Percentiles rank a stretch among this genome's conserved stretches.
phyloP scores from a whole-genome alignment of 352 stramenopile species.

The Phytophthora cryptogea region DNA sequence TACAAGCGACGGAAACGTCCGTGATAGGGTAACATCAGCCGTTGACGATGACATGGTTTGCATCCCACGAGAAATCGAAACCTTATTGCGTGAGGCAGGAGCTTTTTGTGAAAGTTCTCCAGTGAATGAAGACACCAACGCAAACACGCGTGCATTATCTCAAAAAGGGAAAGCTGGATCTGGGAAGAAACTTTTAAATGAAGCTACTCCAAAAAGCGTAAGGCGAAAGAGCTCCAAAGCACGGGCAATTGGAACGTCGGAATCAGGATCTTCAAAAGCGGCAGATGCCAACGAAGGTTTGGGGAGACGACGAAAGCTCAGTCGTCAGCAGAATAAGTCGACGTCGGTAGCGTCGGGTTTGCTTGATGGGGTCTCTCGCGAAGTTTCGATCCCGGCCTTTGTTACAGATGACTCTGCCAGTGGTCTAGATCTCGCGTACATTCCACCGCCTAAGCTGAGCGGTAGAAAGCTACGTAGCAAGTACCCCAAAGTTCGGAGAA shows the following conservation, averaged over 20 bases:
- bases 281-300: slow-evolving; percentile 18
- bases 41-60: slow-evolving; percentile 44
- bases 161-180: slow-evolving; percentile 25
- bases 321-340: slow-evolving; percentile 25
- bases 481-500: slow-evolving; percentile 27
- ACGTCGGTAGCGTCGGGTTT: slow-evolving; percentile 12
- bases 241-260: slow-evolving; percentile 14
- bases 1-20: slow-evolving; percentile 36
- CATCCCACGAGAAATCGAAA: slow-evolving; percentile 43
- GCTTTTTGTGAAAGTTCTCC: slow-evolving; percentile 13
- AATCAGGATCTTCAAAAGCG: slow-evolving; percentile 20
- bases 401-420: slow-evolving; percentile 9
- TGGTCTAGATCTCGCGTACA: slow-evolving; percentile 19
- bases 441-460: slow-evolving; percentile 35
- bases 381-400: slow-evolving; percentile 15
- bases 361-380: slow-evolving; percentile 10
- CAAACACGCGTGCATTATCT: slow-evolving; percentile 17
- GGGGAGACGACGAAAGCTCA: slow-evolving; percentile 21
- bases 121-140: slow-evolving; percentile 14
- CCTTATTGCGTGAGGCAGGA: slow-evolving; percentile 41
- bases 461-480: slow-evolving; percentile 45
- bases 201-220: slow-evolving; percentile 18
- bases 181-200: slow-evolving; percentile 22
- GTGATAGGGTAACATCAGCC: slow-evolving; percentile 34
- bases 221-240: slow-evolving; percentile 26